Evolutionary conservation across 768 basidiomycete genomes (phyloP), one percentile per base, ranked within the genome.

Genomic region (Suillus placidus): DNA sequence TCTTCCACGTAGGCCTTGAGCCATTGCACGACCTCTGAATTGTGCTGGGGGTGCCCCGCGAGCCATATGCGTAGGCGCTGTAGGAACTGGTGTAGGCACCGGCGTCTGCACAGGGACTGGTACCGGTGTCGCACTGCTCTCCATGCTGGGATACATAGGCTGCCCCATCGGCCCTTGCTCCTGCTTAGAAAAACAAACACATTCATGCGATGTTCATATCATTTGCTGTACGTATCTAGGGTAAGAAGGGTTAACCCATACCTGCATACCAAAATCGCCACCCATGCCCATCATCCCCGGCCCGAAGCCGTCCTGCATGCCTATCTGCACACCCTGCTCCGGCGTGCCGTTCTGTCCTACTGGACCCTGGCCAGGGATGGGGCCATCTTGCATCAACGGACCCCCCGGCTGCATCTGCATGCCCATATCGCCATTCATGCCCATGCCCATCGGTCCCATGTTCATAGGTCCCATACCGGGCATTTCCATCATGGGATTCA

Each of bases 401-500:
- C 80, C 82, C 32, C 80, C 82, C 67, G 71, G 70, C 69, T 79
- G 79, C 78, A 81, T 77, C 66, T 75, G 75, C 85, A 88, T 85
- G 35, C 83, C 81, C 86, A 91, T 86, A 70, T 89, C 88, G 45
- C 86, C 85, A 68, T n/a, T n/a, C 86, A 89, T 87, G 40, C 82
- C 85, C 82, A 88, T 86, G 45, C 80, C 81, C 76, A 79, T 76
- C 51, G 77, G 63, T 43, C 63, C 66, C 84, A 88, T 88, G 63
- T 82, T 82, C 68, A 83, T 84, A 51, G 74, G 74, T 76, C 87
- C 86, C 81, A 88, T 86, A 65, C 84, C 83, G 62, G 81, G 80
- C 86, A 94, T 93, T 71, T 88, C 89, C 91, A 93, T 92, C 90
- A 93, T 91, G 67, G 88, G 83, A 56, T 85, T 87, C 77, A 85